Evolutionary conservation across 768 basidiomycete genomes (phyloP).

Genomic region (Dentipellis sp.): DNA sequence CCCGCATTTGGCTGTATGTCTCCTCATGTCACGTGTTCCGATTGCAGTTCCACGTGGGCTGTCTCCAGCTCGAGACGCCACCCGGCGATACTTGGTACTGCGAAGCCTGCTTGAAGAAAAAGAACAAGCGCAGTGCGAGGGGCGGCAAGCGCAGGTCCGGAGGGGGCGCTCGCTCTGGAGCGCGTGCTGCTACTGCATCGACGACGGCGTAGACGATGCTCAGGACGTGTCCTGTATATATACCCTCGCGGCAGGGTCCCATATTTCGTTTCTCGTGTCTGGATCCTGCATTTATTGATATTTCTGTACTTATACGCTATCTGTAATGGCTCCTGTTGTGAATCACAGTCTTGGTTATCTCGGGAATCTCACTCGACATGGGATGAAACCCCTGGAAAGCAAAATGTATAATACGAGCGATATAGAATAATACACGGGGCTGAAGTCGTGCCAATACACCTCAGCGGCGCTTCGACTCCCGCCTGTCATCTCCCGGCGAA

Average conservation of each 20-base stretch:
- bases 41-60: conserved; percentile 68
- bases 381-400: not conserved
- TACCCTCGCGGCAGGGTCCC: not conserved
- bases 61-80: conserved; percentile 55
- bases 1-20: not conserved
- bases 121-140: conserved; percentile 34
- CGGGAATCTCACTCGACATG: too few species aligned
- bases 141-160: conserved; percentile 39
- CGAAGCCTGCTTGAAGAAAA: conserved; percentile 54
- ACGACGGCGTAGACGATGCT: conserved; percentile 1
- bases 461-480: conserved; percentile 14
- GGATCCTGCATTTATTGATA: not conserved
- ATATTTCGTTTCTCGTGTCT: not conserved
- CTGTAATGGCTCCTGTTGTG: not conserved
- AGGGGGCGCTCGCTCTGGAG: conserved; percentile 6
- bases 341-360: not conserved
- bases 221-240: not conserved
- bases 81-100: conserved; percentile 77
- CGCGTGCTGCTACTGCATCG: conserved; percentile 11
- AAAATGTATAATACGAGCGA: not conserved
- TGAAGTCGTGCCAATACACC: not conserved
- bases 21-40: not conserved
- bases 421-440: not conserved
- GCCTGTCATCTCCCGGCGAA: conserved; percentile 13
- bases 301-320: not conserved